Base-by-base conservation (phyloP, 2,329 filamentous ascomycete genomes). In the Coleophoma crateriformis region DNA sequence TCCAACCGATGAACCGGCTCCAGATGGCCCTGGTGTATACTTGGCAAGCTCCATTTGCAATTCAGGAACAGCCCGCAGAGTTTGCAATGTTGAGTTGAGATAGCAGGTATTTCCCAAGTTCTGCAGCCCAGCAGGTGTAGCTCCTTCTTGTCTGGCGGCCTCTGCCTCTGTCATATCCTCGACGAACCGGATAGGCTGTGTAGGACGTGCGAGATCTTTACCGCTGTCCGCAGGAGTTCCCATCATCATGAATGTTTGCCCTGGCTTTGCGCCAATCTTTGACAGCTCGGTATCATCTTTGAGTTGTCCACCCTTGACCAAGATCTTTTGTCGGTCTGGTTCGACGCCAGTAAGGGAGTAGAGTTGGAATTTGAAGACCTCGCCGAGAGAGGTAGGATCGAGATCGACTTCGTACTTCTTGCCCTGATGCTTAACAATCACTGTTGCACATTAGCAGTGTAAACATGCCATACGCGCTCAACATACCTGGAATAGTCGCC, bases 31-130 rank as follows among this genome's bases (percentile, higher is more conserved):
- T 58, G 77, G 60, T 42, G 62, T 77, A 60, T 88, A 95, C 44
- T 77, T 82, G 52, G 74, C 65, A 42, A 99, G 77, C 59, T 89
- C 82, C 34, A 88, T 77, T 64, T 96, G 90, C 34, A 99, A 81
- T 71, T 99, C 94, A 8, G 94, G 94, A 52, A 99, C 90, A 47
- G 86, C 79, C 54, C 88, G 84, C 57, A 99, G 74, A 4, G 90
- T 87, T 68, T 99, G 95, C n/a, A 99, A 77, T 0, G 92, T 96
- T 45, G 94, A 94, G 76, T 99, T 99, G 63, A 97, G 84, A 67
- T 99, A 99, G 74, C 94, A 99, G 4, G 95, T 99, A 70, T 99
- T 99, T 60, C 95, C 94, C 53, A 96, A 75, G 64, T 99, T 99
- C 66, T 87, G 80, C 54, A 99, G 74, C 43, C 94, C 94, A 50